phyloP scores from a whole-genome alignment of 1,284 basidiomycete species.

The Mycena citricolor region DNA sequence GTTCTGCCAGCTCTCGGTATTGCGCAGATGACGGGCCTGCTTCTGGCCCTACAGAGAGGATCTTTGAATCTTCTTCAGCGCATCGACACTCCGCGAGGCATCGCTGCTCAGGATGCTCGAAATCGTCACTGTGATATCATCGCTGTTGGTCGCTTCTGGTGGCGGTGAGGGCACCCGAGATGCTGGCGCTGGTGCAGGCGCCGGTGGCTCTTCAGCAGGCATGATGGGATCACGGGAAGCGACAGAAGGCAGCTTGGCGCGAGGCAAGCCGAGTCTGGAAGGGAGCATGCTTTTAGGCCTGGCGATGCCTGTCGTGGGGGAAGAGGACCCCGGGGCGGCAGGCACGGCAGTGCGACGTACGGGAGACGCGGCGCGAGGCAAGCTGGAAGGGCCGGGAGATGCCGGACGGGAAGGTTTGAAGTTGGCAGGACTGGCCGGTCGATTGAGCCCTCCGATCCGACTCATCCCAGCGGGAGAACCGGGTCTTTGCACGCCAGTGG shows the following conservation, averaged over 20 bases:
- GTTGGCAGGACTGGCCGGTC: slow-evolving; percentile 66
- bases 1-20: slow-evolving; percentile 78
- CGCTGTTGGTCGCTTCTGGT: slow-evolving; percentile 33
- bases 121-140: slow-evolving; percentile 75
- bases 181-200: slow-evolving; percentile 13
- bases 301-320: slow-evolving; percentile 36
- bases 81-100: slow-evolving; percentile 84
- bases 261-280: slow-evolving; percentile 66
- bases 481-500: slow-evolving; percentile 48
- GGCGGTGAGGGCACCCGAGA: slow-evolving; percentile 3
- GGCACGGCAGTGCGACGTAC: slow-evolving; percentile 38
- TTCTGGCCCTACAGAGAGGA: slow-evolving; percentile 73
- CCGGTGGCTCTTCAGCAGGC: slow-evolving; percentile 28
- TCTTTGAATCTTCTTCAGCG: slow-evolving; percentile 89
- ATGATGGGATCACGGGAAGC: slow-evolving; percentile 19
- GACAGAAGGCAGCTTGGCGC: slow-evolving; percentile 37
- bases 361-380: slow-evolving; percentile 51
- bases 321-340: slow-evolving; percentile 47
- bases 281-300: slow-evolving; percentile 67
- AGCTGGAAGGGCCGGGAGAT: slow-evolving; percentile 52
- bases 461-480: slow-evolving; percentile 51
- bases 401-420: slow-evolving; percentile 50
- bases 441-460: slow-evolving; percentile 32
- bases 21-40: slow-evolving; percentile 63
- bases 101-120: slow-evolving; percentile 86